Percentiles rank a stretch among this genome's conserved stretches.
phyloP scores from a whole-genome alignment of 75 land plant genomes.

The Isoetes taiwanensis region DNA sequence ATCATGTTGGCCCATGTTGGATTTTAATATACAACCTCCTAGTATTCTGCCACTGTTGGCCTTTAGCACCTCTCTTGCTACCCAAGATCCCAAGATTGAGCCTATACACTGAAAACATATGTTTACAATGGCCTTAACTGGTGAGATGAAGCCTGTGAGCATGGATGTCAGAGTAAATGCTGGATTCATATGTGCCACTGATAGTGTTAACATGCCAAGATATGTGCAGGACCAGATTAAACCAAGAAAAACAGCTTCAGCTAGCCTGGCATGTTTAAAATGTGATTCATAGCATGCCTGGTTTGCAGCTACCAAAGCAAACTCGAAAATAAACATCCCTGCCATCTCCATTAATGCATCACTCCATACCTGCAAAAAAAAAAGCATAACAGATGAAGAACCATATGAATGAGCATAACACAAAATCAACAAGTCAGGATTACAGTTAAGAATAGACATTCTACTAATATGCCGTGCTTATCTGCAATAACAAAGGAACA shows the following conservation, averaged over 20 bases:
- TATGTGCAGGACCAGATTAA: background rate
- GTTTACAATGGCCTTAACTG: background rate
- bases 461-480: no score
- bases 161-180: background rate
- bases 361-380: constrained; percentile 4
- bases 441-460: no score
- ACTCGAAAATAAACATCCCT: background rate
- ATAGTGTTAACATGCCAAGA: background rate
- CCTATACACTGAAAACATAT: background rate
- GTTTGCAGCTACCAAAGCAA: background rate
- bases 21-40: background rate
- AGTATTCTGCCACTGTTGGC: no score
- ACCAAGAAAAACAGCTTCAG: background rate
- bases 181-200: background rate
- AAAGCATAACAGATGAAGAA: no score
- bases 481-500: no score
- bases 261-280: background rate
- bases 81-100: background rate
- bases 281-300: background rate
- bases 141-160: background rate
- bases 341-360: background rate
- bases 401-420: no score
- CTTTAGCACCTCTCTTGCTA: background rate
- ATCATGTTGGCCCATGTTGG: background rate
- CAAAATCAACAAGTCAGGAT: no score